Base-by-base conservation (phyloP, 2,329 filamentous ascomycete genomes). In the Akanthomyces dipterigenus region DNA sequence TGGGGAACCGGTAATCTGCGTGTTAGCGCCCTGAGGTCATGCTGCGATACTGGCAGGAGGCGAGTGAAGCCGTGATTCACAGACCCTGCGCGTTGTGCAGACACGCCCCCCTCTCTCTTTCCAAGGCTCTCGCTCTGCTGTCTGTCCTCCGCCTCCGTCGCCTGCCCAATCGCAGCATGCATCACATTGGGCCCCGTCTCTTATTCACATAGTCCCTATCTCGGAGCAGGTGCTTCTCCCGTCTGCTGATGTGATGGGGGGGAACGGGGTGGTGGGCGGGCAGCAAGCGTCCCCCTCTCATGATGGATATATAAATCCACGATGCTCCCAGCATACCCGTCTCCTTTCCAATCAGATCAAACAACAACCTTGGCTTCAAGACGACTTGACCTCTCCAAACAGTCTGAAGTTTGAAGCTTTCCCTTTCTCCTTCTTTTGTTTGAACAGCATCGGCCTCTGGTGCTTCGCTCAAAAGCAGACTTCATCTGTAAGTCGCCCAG, bases 151-250 rank as follows among this genome's bases (percentile, higher is more conserved):
- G 26, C 54, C 54, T 24, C 31, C 36, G 22, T 34, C 51, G 31
- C 12, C 12, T 26, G 20, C 54, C 54, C 54, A 56, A 55, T 55
- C 53, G 54, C 18, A 22, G 54, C 54, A 46, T 55, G 54, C 53
- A 45, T 43, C 53, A 55, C 53, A 20, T 46, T 24, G 12, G 14
- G 11, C 54, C 42, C 43, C 28, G 54, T 55, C 26, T 55, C 38
- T 31, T 46, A 56, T 56, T 56, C 42, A 48, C 28, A 56, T 56
- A 56, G 54, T 56, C 54, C 40, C 38, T 55, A 55, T 43, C 24
- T 45, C 42, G 43, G 54, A 11, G 42, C 42, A 46, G 26, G 20
- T 36, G 42, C 26, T 26, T 46, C 28, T 38, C 14, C 54, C 43
- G 28, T 36, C 26, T 56, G 43, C 36, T 56, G 43, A 22, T 48